Evolutionary conservation across 768 basidiomycete species (phyloP), one percentile per base, ranked within the genome.

Genomic region (Krasilnikovozyma curviuscula): DNA sequence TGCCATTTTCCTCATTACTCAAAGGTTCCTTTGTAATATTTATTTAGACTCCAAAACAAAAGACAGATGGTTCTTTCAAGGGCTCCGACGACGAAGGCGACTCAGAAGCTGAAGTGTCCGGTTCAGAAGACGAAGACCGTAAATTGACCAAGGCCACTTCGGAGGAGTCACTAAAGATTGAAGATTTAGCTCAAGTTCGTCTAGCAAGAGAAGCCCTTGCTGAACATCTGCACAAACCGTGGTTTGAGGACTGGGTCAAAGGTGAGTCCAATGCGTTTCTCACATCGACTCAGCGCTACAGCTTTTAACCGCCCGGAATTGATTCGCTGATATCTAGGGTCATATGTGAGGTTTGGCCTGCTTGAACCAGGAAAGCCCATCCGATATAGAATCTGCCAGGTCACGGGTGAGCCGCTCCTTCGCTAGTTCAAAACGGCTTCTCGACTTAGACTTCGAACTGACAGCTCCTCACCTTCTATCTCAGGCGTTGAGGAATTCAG

Each of bases 341-440:
- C 76, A 23, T 97, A 78, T 75, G 85, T 97, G 9, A 74, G 89
- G 32, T 59, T 68, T 82, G 32, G 77, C 89, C 54, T 83, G 82
- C 0, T 55, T 67, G 2, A 78, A 83, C 47, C 60, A 63, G 42
- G 61, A 66, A 8, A 68, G 71, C 6, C n/a, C 56, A 68, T 44
- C 69, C 72, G 16, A 72, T 81, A 19, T 95, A 95, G 89, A 47
- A 71, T 88, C 40, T 88, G 84, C 59, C 74, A 83, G 64, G 69
- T 97, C 31, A 63, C 66, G 18, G 74, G 88, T 88, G 48, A 55
- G 83, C 70, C 25, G 24, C 43, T n/a, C 8, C n/a, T 23, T 35
- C 18, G 16, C 13, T 21, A 12, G 13, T 48, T 14, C 31, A 10
- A 29, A n/a, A n/a, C 14, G 3, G 5, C 19, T 13, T 29, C 7